Percentiles rank a stretch among this genome's conserved stretches.
phyloP scores from a whole-genome alignment of 169 alveolate genomes.

The Plasmodium yoelii region DNA sequence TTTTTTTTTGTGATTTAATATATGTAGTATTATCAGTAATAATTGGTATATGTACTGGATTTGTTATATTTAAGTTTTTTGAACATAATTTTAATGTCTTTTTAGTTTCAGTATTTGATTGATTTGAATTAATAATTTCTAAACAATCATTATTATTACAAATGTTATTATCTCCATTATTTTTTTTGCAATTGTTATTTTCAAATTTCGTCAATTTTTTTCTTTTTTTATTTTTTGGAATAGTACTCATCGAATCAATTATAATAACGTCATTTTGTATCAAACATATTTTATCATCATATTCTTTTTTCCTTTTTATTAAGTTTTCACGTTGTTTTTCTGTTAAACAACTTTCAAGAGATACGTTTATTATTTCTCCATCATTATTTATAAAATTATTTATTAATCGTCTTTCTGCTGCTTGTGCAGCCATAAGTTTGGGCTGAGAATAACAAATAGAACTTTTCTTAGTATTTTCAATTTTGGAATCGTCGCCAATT shows the following conservation, averaged over 20 bases:
- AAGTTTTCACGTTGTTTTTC: conserved; percentile 40
- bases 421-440: conserved; percentile 69
- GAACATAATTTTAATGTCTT: too few species aligned
- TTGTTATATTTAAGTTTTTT: too few species aligned
- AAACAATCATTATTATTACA: background rate
- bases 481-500: background rate
- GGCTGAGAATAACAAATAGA: conserved; percentile 16
- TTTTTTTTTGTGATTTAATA: too few species aligned
- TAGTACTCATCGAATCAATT: conserved; percentile 6
- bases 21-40: too few species aligned
- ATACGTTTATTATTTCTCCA: conserved; percentile 48
- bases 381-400: conserved; percentile 60
- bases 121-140: too few species aligned
- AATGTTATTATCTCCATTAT: background rate
- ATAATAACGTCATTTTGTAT: conserved; percentile 30
- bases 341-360: conserved; percentile 72
- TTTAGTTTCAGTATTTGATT: too few species aligned
- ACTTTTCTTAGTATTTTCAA: conserved; percentile 1
- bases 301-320: conserved; percentile 55
- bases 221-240: background rate
- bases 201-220: background rate
- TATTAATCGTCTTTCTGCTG: conserved; percentile 68
- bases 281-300: conserved; percentile 57
- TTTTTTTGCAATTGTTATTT: background rate
- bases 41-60: too few species aligned